Evolutionary conservation across 179 eudicot species (phyloP), one percentile per base, ranked within the genome.

Genomic region (Vitellaria paradoxa): DNA sequence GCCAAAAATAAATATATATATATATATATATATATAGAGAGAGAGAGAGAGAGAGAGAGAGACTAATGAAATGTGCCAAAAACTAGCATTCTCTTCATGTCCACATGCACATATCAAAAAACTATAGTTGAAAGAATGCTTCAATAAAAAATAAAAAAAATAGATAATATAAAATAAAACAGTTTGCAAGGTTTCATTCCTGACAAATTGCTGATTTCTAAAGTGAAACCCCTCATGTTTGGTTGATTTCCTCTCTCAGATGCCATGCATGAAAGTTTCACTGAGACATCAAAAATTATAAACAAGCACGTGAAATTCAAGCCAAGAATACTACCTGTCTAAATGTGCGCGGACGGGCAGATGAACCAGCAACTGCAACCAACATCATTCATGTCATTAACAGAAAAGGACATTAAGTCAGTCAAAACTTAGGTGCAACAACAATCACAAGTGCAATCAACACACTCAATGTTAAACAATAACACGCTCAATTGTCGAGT

Each of bases 271-370:
- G 50, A 62, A 18, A 64, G 37, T 46, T 45, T 23, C 60, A 3
- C 20, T 7, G 17, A 53, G 24, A 3, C n/a, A 42, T 4, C 67
- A 15, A 46, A 46, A 18, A 20, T 42, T 26, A 26, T 3, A 24
- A 74, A 21, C 17, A 9, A 37, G 52, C 37, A 82, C 37, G 8
- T 20, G 7, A 75, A 26, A 73, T 37, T 13, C 56, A 59, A 75
- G 46, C 6, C 20, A 40, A 26, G 23, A 68, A 18, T 47, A 72
- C 53, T 79, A 90, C 97, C 95, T 84, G 79, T 79, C 79, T 89
- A 81, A 94, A 94, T 50, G 97, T 86, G 81, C 93, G 91, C 77
- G 97, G 98, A 74, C 98, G 97, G 79, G 93, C 61, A 68, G 93
- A 80, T 23, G 92, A 85, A 46, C 96, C 92, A 74, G 88, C 86